Evolutionary conservation across 768 basidiomycete species (phyloP), one percentile per base, ranked within the genome.

Genomic region (Guyanaporus albipodus): DNA sequence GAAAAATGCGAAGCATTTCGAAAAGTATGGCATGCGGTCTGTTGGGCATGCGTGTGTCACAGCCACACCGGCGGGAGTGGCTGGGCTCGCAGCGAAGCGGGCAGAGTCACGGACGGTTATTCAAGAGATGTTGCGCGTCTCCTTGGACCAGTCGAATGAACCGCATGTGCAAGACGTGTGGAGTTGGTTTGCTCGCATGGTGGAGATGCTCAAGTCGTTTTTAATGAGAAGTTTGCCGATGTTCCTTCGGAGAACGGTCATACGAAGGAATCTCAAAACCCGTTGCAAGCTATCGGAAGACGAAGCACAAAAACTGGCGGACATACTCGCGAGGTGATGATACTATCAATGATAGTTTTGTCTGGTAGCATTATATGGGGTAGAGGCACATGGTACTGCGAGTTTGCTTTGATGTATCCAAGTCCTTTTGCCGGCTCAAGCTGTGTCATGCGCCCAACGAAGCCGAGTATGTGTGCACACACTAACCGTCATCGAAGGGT

Each of bases 31-130:
- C 18, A 56, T 52, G 6, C 10, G 5, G 6, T 10, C 46, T 8
- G 37, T 42, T 6, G 43, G 42, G 0, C 54, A 56, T 4, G 54
- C 55, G 2, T 56, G 55, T 11, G 33, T 54, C 26, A 53, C 48
- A 14, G 42, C 50, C 19, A 9, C 22, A 1, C 45, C 49, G n/a
- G 42, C 46, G 1, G 38, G 21, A 2, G 28, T 44, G 2, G 40
- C 24, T 4, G 7, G 11, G 11, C 21, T 23, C 11, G 15, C 33
- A 19, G 2, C 8, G 14, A 54, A 48, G 8, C 45, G 45, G 19
- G 33, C n/a, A 14, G 38, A 40, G 34, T 54, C 53, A 4, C 50
- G 14, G 15, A 7, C 1, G 8, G 26, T 10, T 8, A 29, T 53
- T 0, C 44, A 24, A 2, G 15, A 15, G 0, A 33, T 47, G 39